phyloP scores from a whole-genome alignment of 495 filamentous ascomycete genomes.

The Penicillium macrosclerotiorum region DNA sequence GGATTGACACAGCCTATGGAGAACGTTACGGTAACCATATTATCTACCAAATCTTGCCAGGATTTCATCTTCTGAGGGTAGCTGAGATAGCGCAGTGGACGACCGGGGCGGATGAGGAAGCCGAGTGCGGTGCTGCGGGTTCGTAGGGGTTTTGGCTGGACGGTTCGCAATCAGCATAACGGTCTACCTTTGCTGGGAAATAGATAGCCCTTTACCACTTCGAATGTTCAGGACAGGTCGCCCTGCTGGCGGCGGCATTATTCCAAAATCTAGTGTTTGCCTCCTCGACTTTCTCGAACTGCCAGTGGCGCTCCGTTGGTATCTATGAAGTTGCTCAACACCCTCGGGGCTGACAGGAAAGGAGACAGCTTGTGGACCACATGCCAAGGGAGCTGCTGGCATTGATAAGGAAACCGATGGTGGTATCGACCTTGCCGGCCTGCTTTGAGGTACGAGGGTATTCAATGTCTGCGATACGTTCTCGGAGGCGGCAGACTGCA shows the following conservation, averaged over 20 bases:
- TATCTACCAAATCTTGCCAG: conserved; percentile 21
- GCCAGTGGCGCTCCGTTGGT: conserved; percentile 49
- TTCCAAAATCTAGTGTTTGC: conserved; percentile 7
- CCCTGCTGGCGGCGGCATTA: conserved; percentile 30
- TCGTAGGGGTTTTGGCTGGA: conserved; percentile 2
- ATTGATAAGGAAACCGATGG: not conserved
- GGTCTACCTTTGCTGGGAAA: too few species aligned
- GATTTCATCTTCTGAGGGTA: conserved; percentile 21
- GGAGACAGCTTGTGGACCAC: conserved; percentile 25
- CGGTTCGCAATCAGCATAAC: too few species aligned
- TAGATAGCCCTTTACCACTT: too few species aligned
- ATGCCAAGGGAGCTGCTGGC: not conserved
- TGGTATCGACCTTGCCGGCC: conserved; percentile 6
- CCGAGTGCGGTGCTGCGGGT: conserved; percentile 28
- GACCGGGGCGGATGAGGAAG: conserved; percentile 15
- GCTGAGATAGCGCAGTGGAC: conserved; percentile 10
- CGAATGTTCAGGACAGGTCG: conserved; percentile 15
- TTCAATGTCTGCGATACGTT: conserved; percentile 59
- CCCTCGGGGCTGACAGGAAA: conserved; percentile 36
- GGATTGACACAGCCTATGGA: not conserved
- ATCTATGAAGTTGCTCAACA: conserved; percentile 43
- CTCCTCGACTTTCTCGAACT: conserved; percentile 33
- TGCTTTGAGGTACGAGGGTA: conserved; percentile 22
- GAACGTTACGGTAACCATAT: not conserved
- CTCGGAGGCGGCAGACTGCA: conserved; percentile 68